phyloP scores from a whole-genome alignment of 2,329 filamentous ascomycete species.

The Aspergillus floridensis region DNA sequence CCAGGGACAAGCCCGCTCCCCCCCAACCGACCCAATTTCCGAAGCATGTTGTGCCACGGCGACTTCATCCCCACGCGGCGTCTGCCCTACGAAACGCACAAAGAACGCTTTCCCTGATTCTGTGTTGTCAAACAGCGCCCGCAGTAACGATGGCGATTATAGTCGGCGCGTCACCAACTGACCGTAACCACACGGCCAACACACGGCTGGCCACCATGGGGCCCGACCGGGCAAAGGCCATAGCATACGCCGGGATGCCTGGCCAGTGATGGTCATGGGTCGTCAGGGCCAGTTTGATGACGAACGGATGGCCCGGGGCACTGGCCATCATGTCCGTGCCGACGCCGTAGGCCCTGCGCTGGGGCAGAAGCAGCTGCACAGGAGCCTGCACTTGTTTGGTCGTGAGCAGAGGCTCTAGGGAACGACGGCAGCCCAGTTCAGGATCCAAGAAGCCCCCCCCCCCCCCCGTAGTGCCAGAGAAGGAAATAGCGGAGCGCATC shows the following conservation, averaged over 20 bases:
- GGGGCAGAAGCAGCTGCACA: not conserved
- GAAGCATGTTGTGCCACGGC: not conserved
- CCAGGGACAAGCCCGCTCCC: not conserved
- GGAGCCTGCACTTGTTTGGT: too few species aligned
- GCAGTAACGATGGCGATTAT: not conserved
- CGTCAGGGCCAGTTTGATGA: constrained; percentile 1
- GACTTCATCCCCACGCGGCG: not conserved
- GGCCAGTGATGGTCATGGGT: not conserved
- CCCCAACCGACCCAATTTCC: not conserved
- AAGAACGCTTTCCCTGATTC: not conserved
- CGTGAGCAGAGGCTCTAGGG: not conserved
- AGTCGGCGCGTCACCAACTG: not conserved
- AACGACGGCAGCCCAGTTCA: not conserved
- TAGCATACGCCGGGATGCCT: not conserved
- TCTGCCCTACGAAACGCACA: not conserved
- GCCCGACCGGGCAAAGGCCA: not conserved
- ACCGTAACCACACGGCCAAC: not conserved
- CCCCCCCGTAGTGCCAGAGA: constrained; percentile 7
- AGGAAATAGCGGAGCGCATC: constrained; percentile 6
- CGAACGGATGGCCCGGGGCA: not conserved
- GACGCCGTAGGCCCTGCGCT: not conserved
- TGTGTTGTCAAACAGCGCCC: not conserved
- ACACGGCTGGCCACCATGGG: not conserved
- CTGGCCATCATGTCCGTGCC: not conserved
- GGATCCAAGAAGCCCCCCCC: constrained; percentile 3